Base-by-base conservation (phyloP, 148 eudicot genomes). In the Salicornia ramosissima region DNA sequence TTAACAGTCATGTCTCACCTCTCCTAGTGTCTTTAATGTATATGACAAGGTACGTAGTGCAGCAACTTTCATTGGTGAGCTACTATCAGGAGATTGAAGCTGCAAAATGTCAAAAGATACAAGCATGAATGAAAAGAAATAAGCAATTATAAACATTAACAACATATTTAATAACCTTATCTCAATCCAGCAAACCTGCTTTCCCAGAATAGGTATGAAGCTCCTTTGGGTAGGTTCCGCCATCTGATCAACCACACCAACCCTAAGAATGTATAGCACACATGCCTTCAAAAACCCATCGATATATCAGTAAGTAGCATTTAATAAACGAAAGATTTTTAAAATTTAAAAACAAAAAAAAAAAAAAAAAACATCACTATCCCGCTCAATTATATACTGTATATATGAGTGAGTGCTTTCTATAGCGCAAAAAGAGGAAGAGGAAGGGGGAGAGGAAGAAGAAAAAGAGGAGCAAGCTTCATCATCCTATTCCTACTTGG, bases 201-300 rank as follows among this genome's bases (percentile, higher is more conserved):
- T 86, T 34, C 91, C 95, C 46, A 94, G 80, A 78, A 87, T 74
- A 81, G 87, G 93, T 60, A 85, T 78, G 75, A 94, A 88, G 78
- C 86, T 85, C 81, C 99, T 86, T 81, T 94, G 99, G 75, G 96
- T 89, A 81, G 97, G 97, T 81, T 94, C 99, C 30, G 87, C 86
- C 99, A 94, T 90, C 77, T 90, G 97, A 80, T 94, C 99, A 28
- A 86, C 88, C 65, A 94, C 83, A 71, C 93, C 99, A 55, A 94
- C 93, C 74, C 99, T 88, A 79, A 94, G 90, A 79, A 94, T 85
- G 75, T 94, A 94, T 39, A 94, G 88, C 75, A 94, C 90, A 76
- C 99, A 94, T 34, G 99, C 99, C 99, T 94, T 84, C 86, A 82
- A 82, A 80, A 86, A 36, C 45, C 71, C 70, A 78, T 70, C 66